Base-by-base conservation (phyloP, 2,329 filamentous ascomycete species). In the Pseudogymnoascus sp. region DNA sequence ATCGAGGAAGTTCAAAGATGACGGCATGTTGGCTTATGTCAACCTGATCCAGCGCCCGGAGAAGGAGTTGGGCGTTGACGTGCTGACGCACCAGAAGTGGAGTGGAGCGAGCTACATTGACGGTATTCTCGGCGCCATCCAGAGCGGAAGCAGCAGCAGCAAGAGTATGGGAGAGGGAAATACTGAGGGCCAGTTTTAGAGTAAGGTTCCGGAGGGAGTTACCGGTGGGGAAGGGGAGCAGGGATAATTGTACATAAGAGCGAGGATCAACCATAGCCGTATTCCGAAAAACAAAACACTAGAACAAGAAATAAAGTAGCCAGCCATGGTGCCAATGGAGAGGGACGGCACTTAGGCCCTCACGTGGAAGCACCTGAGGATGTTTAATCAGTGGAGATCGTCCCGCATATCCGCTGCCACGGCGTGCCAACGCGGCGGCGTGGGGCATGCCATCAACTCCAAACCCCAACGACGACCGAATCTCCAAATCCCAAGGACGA, bases 21-120 rank as follows among this genome's bases (percentile, higher is more conserved):
- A 97, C 61, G 94, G 94, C 61, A 99, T 99, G 94, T 81, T 94
- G 70, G 93, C 94, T 0, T 99, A 99, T 71, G 94, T 97, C n/a
- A 89, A 96, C 63, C 77, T 97, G 0, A 87, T 99, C 39, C 94
- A 99, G 76, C 81, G 85, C 60, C 82, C 87, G 39, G 94, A 99
- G 77, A 96, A 96, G 81, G 92, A 96, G 63, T 35, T 81, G 70
- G 65, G 76, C 74, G 36, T 73, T 65, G 63, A 79, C 74, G 69
- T 81, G 68, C 36, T 80, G 69, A 66, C 67, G 33, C 69, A 71
- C 62, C 70, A 72, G 62, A 73, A 72, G 64, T 83, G 80, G 80
- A 87, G 84, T 66, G 86, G 86, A 31, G 85, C 86, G 0, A 76
- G 77, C 1, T 88, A 96, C 72, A 88, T 97, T 67, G 92, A 97